Evolutionary conservation across 805 yeast species (phyloP).

Genomic region (Ascoidea asiatica): DNA sequence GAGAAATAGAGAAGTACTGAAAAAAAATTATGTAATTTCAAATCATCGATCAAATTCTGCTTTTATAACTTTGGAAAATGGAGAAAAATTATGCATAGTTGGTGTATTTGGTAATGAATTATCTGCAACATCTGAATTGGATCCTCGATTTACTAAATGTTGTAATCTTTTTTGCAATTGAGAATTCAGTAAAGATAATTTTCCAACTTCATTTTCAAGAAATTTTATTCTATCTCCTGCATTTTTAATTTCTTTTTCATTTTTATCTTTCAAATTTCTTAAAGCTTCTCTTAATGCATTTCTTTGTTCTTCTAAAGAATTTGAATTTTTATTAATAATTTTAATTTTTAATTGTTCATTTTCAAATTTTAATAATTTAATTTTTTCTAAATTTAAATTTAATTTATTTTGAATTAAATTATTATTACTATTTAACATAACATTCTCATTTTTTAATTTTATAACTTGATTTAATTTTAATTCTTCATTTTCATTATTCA

Average conservation of each 20-base stretch:
- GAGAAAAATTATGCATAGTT: neutral
- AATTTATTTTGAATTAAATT: constrained; percentile 9
- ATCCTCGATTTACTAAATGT: neutral
- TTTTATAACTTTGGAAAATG: neutral
- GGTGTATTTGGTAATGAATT: neutral
- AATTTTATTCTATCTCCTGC: constrained; percentile 14
- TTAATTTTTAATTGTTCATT: constrained; percentile 21
- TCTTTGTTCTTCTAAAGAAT: constrained; percentile 16
- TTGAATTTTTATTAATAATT: constrained; percentile 12
- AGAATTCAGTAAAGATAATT: constrained; percentile 9
- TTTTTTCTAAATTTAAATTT: constrained; percentile 14
- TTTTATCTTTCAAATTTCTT: constrained; percentile 15
- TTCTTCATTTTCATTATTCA: constrained; percentile 26
- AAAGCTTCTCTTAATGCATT: constrained; percentile 19
- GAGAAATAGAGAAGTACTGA: too few species aligned
- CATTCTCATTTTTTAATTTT: constrained; percentile 27
- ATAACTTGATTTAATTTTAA: constrained; percentile 32
- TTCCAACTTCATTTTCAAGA: constrained; percentile 14
- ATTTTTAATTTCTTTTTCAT: constrained; percentile 15
- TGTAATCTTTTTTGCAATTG: constrained; percentile 2
- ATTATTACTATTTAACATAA: constrained; percentile 17
- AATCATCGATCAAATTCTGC: neutral
- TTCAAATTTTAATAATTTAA: constrained; percentile 18
- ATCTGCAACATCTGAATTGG: neutral
- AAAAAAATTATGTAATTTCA: too few species aligned